phyloP scores from a whole-genome alignment of 2,329 filamentous ascomycete species.

The Alternaria brassicae region DNA sequence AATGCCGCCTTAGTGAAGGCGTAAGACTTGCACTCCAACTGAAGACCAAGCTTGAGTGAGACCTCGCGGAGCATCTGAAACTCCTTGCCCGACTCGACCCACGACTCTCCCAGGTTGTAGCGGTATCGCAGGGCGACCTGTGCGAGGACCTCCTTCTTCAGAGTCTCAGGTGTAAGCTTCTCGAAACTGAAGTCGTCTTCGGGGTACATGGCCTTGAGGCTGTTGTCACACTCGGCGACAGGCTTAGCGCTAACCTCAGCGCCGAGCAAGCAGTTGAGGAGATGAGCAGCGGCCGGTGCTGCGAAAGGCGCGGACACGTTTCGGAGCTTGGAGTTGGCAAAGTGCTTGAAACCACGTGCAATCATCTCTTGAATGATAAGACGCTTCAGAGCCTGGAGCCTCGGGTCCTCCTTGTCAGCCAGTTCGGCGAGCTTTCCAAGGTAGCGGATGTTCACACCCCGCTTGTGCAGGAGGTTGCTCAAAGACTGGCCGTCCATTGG shows the following conservation, averaged over 20 bases:
- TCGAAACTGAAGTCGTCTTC: conserved; percentile 85
- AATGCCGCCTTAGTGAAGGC: conserved; percentile 62
- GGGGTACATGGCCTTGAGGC: conserved; percentile 76
- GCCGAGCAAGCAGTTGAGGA: conserved; percentile 93
- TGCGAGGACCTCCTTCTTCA: conserved; percentile 72
- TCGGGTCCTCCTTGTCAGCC: conserved; percentile 65
- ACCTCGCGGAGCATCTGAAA: conserved; percentile 89
- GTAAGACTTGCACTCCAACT: conserved; percentile 82
- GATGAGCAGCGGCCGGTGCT: conserved; percentile 80
- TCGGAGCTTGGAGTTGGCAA: conserved; percentile 79
- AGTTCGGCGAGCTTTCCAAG: conserved; percentile 82
- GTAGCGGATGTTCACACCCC: conserved; percentile 96
- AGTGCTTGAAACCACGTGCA: conserved; percentile 93
- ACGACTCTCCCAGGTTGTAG: conserved; percentile 72
- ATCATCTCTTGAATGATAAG: conserved; percentile 92
- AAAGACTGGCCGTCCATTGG: conserved; percentile 98
- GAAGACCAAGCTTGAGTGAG: conserved; percentile 85
- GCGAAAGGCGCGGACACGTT: conserved; percentile 80
- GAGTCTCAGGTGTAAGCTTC: conserved; percentile 73
- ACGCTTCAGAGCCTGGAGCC: conserved; percentile 77
- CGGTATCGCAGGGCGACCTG: conserved; percentile 79
- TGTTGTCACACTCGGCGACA: conserved; percentile 75
- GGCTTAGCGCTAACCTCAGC: conserved; percentile 78
- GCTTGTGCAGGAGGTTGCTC: conserved; percentile 88
- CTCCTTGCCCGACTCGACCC: conserved; percentile 72